Conservation (phyloP, 306 rosid species). For the Rubus parviflorus region DNA sequence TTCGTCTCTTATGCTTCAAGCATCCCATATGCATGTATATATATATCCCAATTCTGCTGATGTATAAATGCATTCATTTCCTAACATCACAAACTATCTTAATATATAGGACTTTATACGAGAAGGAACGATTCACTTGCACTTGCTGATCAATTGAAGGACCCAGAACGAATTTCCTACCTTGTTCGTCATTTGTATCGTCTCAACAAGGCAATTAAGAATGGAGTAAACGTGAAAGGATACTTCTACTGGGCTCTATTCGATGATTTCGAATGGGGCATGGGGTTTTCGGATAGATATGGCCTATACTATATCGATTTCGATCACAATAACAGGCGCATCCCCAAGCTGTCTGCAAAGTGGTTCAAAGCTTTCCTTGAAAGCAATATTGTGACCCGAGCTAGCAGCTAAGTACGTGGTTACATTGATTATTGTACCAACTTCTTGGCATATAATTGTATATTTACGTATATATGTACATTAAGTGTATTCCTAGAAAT, state of each 20-base stretch:
- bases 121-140: not conserved
- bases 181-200: constrained; percentile 15
- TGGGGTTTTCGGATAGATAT: not conserved
- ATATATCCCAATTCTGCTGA: not conserved
- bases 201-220: constrained; percentile 8
- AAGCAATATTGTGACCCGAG: not conserved
- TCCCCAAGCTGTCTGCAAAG: not conserved
- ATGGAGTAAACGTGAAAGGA: constrained; percentile 19
- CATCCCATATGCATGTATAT: not conserved
- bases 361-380: not conserved
- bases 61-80: not conserved
- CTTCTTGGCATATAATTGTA: not conserved
- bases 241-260: constrained; percentile 12
- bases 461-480: not conserved
- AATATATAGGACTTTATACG: constrained; percentile 18
- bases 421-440: not conserved
- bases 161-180: not conserved
- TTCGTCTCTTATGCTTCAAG: constrained; percentile 3
- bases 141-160: not conserved
- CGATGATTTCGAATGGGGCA: constrained; percentile 18
- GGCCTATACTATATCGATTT: not conserved
- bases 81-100: not conserved
- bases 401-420: not conserved
- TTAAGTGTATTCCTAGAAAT: too few species aligned
- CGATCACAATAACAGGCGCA: not conserved